Conservation (phyloP, 257 asterid species). For the Scutellaria barbata region DNA sequence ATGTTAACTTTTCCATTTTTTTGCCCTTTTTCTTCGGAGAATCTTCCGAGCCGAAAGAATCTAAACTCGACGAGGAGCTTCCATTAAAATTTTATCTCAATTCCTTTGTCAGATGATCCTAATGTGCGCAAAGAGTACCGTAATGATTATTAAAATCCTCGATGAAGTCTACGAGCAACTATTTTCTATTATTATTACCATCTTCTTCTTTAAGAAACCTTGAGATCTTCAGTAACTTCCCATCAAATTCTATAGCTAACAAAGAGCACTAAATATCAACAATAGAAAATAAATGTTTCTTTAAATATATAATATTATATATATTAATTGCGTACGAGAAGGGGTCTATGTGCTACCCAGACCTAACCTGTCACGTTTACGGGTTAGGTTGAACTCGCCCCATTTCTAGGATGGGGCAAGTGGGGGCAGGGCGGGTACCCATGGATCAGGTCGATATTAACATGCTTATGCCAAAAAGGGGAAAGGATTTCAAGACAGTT, state of each 20-base stretch:
- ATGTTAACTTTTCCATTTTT: slow-evolving; percentile 45
- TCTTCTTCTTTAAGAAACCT: slow-evolving; percentile 52
- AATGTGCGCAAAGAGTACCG: slow-evolving; percentile 66
- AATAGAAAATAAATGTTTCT: neutral
- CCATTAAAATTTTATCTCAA: slow-evolving; percentile 55
- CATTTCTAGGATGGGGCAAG: no score
- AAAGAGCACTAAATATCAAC: slow-evolving; percentile 2
- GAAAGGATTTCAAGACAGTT: no score
- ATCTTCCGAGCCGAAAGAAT: slow-evolving; percentile 68
- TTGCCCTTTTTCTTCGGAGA: slow-evolving; percentile 44
- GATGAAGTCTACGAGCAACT: slow-evolving; percentile 48
- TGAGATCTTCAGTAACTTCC: slow-evolving; percentile 61
- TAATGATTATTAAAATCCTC: slow-evolving; percentile 59
- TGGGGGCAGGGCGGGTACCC: no score
- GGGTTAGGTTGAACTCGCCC: no score
- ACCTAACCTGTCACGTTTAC: no score
- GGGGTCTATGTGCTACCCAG: no score
- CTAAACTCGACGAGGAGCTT: slow-evolving; percentile 67
- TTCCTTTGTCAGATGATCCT: slow-evolving; percentile 68
- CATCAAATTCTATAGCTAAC: slow-evolving; percentile 70
- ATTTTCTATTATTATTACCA: slow-evolving; percentile 48
- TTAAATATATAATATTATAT: no score
- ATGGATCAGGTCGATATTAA: no score
- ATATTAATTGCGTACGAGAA: no score
- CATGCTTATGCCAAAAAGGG: no score